Percentiles rank a stretch among this genome's conserved stretches.
Evolutionary conservation across 2,329 filamentous ascomycete species (phyloP).

Genomic region (Saccharata proteae): DNA sequence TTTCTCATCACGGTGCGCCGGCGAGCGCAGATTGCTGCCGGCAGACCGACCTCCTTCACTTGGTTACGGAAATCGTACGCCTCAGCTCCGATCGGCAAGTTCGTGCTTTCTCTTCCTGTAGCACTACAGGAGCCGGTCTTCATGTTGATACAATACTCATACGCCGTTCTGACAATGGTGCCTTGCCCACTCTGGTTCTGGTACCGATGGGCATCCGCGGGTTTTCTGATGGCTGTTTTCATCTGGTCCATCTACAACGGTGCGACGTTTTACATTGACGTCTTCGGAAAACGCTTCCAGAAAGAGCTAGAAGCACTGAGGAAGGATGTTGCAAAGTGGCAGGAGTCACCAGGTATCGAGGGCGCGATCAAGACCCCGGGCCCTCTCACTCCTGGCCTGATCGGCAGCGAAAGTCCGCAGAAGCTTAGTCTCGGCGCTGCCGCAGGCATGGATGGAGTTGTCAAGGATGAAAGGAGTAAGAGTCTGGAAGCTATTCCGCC

Average conservation of each 20-base stretch:
- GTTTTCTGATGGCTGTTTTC: conserved; percentile 74
- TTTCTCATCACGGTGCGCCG: conserved; percentile 90
- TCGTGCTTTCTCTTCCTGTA: conserved; percentile 68
- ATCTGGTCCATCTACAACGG: conserved; percentile 94
- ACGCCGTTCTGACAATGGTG: conserved; percentile 85
- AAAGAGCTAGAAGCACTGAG: conserved; percentile 86
- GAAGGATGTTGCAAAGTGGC: conserved; percentile 81
- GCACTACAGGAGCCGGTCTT: conserved; percentile 76
- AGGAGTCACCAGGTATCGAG: conserved; percentile 27
- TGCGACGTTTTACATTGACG: conserved; percentile 94
- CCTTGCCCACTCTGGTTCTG: conserved; percentile 94
- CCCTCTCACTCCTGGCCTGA: too few relatives aligned
- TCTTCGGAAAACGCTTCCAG: conserved; percentile 93
- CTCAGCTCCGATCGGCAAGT: conserved; percentile 74
- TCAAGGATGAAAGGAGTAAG: conserved; percentile 7
- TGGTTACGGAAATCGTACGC: conserved; percentile 90
- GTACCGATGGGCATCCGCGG: conserved; percentile 65
- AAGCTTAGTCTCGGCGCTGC: conserved; percentile 5
- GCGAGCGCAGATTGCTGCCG: conserved; percentile 90
- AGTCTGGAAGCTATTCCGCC: conserved; percentile 47
- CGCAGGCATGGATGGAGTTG: conserved; percentile 2
- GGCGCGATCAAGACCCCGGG: conserved; percentile 4
- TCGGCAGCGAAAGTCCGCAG: too few relatives aligned
- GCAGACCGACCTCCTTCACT: conserved; percentile 90
- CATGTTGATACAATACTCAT: conserved; percentile 90